Base-by-base conservation (phyloP, 257 asterid genomes). In the Fraxinus excelsior region DNA sequence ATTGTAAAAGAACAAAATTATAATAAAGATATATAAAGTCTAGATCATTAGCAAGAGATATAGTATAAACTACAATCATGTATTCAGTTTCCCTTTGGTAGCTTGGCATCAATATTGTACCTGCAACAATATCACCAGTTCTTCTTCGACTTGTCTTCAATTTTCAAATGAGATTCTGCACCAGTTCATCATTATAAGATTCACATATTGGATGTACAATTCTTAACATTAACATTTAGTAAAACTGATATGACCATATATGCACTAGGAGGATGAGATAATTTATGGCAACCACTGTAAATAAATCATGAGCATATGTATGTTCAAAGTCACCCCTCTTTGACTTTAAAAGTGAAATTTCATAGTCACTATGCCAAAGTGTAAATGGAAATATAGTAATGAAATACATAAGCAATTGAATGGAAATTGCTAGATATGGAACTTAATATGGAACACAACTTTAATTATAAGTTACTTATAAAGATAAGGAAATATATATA, bases 41-140 rank as follows among this genome's bases (percentile, higher is more conserved):
- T 7, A 76, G 3, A 83, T 51, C n/a, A 62, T 4, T 86, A 93
- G 98, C 97, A 67, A 97, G 99, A 85, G 90, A 95, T 78, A 98
- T 97, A 16, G 99, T 98, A 93, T 89, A 95, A 78, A 95, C 91
- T 71, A 97, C 97, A 87, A 98, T 97, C 97, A 93, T 91, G 88
- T 98, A 95, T 82, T 93, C 99, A 71, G 94, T 91, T 53, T 98
- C 98, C 85, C 98, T 87, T 79, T 88, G 95, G 77, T 97, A 90
- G 46, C 99, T 97, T 0, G 97, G 97, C 28, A 98, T 98, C 83
- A 95, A 80, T 74, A 95, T 98, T 0, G 98, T 80, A 76, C 99
- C 98, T 53, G 91, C 99, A 80, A 95, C 94, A 80, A 95, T 93
- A 78, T 95, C 98, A 79, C 99, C 99, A 70, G 93, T 93, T 85